Conservation (phyloP, 495 filamentous ascomycete species). For the Penicillium roqueforti region DNA sequence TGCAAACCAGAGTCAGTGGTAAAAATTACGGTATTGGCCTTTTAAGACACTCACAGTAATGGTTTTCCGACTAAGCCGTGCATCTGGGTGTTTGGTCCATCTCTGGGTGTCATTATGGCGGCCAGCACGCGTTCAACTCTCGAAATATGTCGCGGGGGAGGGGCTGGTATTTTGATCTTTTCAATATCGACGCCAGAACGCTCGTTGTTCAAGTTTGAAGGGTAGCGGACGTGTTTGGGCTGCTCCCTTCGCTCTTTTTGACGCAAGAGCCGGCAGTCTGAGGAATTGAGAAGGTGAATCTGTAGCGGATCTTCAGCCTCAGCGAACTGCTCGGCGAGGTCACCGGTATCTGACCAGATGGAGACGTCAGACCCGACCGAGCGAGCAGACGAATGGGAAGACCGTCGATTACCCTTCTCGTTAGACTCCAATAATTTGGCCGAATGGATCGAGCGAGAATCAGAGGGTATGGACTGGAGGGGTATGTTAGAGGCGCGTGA, state of each 20-base stretch:
- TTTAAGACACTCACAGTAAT: constrained; percentile 63
- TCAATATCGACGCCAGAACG: constrained; percentile 61
- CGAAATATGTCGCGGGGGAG: constrained; percentile 57
- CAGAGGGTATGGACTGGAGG: constrained; percentile 49
- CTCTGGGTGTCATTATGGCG: constrained; percentile 77
- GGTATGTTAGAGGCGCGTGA: constrained; percentile 52
- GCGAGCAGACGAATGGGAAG: constrained; percentile 53
- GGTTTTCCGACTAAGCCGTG: constrained; percentile 95
- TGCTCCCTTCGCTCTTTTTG: constrained; percentile 32
- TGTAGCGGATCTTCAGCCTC: constrained; percentile 76
- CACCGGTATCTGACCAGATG: constrained; percentile 86
- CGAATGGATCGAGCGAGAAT: constrained; percentile 30
- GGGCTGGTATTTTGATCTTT: constrained; percentile 75
- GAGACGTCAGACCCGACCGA: constrained; percentile 71
- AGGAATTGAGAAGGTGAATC: constrained; percentile 56
- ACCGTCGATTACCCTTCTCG: constrained; percentile 50
- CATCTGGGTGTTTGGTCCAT: constrained; percentile 58
- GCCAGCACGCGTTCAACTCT: constrained; percentile 65
- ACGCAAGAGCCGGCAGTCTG: constrained; percentile 51
- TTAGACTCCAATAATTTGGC: constrained; percentile 37
- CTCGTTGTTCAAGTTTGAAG: constrained; percentile 40
- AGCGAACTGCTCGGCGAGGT: constrained; percentile 83
- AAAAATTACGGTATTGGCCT: constrained; percentile 30
- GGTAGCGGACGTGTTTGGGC: constrained; percentile 52
- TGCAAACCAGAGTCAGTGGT: neutral